These are phyloP conservation scores for Cladosporium austrohemisphaericum DNA, from an alignment of 2,329 filamentous ascomycete species.

Conservation along the genomic window DNA sequence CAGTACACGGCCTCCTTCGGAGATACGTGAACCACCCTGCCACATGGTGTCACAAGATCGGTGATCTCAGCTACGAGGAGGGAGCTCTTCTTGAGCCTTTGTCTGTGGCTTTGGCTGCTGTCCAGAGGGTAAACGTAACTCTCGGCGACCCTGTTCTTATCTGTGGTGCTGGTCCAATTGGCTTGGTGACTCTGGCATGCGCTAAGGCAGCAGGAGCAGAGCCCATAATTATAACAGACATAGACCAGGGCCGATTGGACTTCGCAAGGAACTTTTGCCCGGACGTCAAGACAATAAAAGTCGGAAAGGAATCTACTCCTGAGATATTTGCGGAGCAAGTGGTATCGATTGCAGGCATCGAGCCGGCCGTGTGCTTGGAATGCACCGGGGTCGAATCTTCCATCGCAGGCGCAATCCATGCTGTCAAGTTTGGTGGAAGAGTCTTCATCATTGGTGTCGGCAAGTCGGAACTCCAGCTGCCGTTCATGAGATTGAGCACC, in stretches of 20 bases:
- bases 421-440: slow-evolving; percentile 55
- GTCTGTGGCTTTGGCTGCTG: slow-evolving; percentile 60
- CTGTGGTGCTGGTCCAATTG: slow-evolving; percentile 63
- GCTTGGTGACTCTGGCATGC: slow-evolving; percentile 58
- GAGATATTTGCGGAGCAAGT: slow-evolving; percentile 34
- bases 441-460: slow-evolving; percentile 65
- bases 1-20: slow-evolving; percentile 77
- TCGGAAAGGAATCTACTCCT: slow-evolving; percentile 33
- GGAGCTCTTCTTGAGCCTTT: slow-evolving; percentile 63
- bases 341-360: neutral
- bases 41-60: slow-evolving; percentile 94
- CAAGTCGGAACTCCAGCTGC: slow-evolving; percentile 52
- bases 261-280: slow-evolving; percentile 36
- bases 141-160: slow-evolving; percentile 56
- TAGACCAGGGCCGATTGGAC: slow-evolving; percentile 53
- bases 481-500: slow-evolving; percentile 50
- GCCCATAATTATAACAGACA: slow-evolving; percentile 61
- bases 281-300: neutral
- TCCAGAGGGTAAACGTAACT: slow-evolving; percentile 50
- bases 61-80: slow-evolving; percentile 37
- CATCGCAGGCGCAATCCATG: slow-evolving; percentile 56
- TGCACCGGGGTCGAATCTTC: slow-evolving; percentile 65
- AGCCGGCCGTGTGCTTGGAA: slow-evolving; percentile 48
- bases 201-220: slow-evolving; percentile 61
- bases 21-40: slow-evolving; percentile 94